Evolutionary conservation across 1,284 basidiomycete species (phyloP).

Genomic region (Tylopilus sp.): DNA sequence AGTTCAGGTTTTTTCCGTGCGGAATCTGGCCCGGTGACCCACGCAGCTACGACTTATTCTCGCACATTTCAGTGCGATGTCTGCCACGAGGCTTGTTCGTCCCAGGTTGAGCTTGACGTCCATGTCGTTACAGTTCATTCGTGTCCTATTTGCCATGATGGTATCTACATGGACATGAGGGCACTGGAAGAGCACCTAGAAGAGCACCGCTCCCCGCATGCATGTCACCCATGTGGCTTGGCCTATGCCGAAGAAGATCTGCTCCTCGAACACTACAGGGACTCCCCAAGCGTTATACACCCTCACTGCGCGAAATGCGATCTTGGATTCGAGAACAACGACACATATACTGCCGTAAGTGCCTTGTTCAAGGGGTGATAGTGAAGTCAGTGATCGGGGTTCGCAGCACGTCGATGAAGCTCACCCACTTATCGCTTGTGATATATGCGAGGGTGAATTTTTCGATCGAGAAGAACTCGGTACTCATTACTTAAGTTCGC

Average conservation of each 20-base stretch:
- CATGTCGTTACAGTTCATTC: constrained; percentile 32
- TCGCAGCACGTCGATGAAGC: constrained; percentile 23
- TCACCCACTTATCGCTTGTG: constrained; percentile 29
- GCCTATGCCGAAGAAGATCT: constrained; percentile 26
- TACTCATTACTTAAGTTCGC: constrained; percentile 26
- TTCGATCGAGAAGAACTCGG: constrained; percentile 25
- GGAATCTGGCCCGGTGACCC: constrained; percentile 8
- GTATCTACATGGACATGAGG: constrained; percentile 26
- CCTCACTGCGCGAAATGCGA: constrained; percentile 27
- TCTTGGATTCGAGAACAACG: constrained; percentile 22
- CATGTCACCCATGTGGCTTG: constrained; percentile 23
- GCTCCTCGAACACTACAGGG: constrained; percentile 30
- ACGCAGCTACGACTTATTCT: not conserved
- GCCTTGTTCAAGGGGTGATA: not conserved
- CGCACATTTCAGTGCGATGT: constrained; percentile 21
- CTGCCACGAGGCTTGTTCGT: constrained; percentile 23
- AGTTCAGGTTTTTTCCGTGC: constrained; percentile 9
- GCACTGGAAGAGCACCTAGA: constrained; percentile 30
- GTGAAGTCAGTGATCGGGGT: constrained; percentile 1
- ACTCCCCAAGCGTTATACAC: constrained; percentile 23
- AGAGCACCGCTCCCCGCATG: constrained; percentile 27
- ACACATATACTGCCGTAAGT: constrained; percentile 22
- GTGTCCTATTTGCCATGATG: constrained; percentile 32
- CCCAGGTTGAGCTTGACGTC: constrained; percentile 29
- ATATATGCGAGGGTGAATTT: constrained; percentile 23